Conservation (phyloP, 768 basidiomycete genomes). For the Naganishia vishniacii region DNA sequence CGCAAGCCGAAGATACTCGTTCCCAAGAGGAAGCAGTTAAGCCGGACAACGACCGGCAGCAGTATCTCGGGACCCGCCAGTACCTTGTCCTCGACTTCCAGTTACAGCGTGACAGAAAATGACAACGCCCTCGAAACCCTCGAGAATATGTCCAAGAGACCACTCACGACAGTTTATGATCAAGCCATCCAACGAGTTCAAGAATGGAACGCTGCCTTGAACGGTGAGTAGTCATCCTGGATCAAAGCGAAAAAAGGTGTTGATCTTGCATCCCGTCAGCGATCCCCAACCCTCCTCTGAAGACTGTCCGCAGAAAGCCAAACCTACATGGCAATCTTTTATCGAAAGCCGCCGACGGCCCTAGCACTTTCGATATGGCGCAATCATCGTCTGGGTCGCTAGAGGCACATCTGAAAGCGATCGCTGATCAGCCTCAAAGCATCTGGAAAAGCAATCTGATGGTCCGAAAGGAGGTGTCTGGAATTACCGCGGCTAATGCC, state of each 20-base stretch:
- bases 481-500: background rate
- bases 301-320: conserved; percentile 36
- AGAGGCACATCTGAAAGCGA: conserved; percentile 30
- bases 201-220: conserved; percentile 97
- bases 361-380: conserved; percentile 13
- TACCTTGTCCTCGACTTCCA: background rate
- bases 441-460: conserved; percentile 10
- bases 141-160: conserved; percentile 51
- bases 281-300: conserved; percentile 44
- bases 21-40: background rate
- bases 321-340: conserved; percentile 20
- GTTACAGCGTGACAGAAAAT: background rate
- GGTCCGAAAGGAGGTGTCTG: background rate
- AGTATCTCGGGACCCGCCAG: background rate
- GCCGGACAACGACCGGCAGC: background rate
- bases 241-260: conserved; percentile 3
- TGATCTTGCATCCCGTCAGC: conserved; percentile 36
- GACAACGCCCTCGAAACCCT: background rate
- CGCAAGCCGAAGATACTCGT: conserved; percentile 48
- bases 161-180: conserved; percentile 69
- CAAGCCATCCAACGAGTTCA: conserved; percentile 92
- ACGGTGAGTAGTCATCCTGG: conserved; percentile 57
- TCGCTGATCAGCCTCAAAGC: conserved; percentile 4
- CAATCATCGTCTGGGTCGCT: conserved; percentile 40
- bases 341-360: conserved; percentile 9